phyloP scores from a whole-genome alignment of 2,329 filamentous ascomycete species.

The Nannizziopsis arthrosporioides region DNA sequence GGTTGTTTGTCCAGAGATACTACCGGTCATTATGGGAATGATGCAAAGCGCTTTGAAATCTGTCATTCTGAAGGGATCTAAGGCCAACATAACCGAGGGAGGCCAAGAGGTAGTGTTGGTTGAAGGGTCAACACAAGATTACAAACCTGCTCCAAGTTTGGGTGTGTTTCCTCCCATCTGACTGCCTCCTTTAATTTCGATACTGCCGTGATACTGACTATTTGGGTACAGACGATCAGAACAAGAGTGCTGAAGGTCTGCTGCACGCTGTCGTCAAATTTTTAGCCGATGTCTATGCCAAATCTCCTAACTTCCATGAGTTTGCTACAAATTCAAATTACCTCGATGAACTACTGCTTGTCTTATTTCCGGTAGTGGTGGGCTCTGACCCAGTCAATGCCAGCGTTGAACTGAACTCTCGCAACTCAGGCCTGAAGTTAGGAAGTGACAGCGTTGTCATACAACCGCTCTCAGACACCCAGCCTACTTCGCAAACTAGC shows the following conservation, averaged over 20 bases:
- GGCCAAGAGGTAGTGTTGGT: conserved; percentile 9
- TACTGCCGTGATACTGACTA: background rate
- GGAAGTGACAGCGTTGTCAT: conserved; percentile 78
- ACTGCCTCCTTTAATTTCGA: background rate
- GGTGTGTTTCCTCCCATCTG: background rate
- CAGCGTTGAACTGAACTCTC: conserved; percentile 75
- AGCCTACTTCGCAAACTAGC: conserved; percentile 62
- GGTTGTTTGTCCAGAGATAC: conserved; percentile 63
- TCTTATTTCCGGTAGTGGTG: conserved; percentile 78
- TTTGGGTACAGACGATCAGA: background rate
- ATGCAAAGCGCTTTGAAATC: conserved; percentile 66
- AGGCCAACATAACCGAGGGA: conserved; percentile 20
- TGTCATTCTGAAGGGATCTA: conserved; percentile 52
- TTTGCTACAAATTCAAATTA: conserved; percentile 73
- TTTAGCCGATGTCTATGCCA: conserved; percentile 63
- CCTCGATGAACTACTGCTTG: conserved; percentile 62
- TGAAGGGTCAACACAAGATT: background rate
- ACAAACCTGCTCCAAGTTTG: background rate
- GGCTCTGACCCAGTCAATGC: conserved; percentile 73
- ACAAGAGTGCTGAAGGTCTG: conserved; percentile 46
- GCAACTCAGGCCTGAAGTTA: conserved; percentile 69
- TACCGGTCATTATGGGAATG: conserved; percentile 75
- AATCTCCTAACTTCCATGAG: conserved; percentile 66
- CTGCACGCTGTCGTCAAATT: conserved; percentile 70
- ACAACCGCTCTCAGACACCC: conserved; percentile 55